phyloP scores from a whole-genome alignment of 805 yeast genomes.

The Schwanniomyces occidentalis region DNA sequence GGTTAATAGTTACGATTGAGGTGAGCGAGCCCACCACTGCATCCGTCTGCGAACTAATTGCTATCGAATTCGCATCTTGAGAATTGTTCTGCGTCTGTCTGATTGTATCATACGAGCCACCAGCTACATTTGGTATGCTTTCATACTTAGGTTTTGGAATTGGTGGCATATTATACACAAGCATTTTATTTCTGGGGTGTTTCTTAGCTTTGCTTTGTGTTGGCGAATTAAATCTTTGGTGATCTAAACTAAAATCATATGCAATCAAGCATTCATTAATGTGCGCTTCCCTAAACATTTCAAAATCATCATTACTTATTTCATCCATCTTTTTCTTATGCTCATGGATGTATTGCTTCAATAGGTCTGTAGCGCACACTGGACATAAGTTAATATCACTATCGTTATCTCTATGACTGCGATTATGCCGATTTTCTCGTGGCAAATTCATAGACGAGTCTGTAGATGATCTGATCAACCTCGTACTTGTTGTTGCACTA shows the following conservation, averaged over 20 bases:
- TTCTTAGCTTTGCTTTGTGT: constrained; percentile 10
- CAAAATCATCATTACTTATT: constrained; percentile 24
- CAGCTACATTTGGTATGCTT: constrained; percentile 19
- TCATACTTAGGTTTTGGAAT: constrained; percentile 42
- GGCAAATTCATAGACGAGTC: constrained; percentile 15
- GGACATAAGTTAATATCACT: constrained; percentile 42
- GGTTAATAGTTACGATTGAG: constrained; percentile 19
- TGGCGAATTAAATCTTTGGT: constrained; percentile 43
- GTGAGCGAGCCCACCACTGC: constrained; percentile 20
- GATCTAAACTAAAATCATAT: constrained; percentile 61
- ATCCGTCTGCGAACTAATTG: background rate
- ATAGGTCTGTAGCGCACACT: constrained; percentile 36
- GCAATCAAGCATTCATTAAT: constrained; percentile 73
- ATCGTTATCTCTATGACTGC: constrained; percentile 17
- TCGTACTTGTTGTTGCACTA: constrained; percentile 16
- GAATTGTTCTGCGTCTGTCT: constrained; percentile 2
- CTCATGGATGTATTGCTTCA: constrained; percentile 18
- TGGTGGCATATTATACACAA: constrained; percentile 66
- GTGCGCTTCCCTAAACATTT: constrained; percentile 58
- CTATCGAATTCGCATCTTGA: background rate
- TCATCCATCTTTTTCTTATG: constrained; percentile 13
- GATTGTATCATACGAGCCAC: constrained; percentile 19
- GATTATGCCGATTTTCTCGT: constrained; percentile 5
- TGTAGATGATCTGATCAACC: constrained; percentile 20
- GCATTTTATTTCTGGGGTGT: constrained; percentile 70